phyloP scores from a whole-genome alignment of 495 filamentous ascomycete species.

The Physcia stellaris region DNA sequence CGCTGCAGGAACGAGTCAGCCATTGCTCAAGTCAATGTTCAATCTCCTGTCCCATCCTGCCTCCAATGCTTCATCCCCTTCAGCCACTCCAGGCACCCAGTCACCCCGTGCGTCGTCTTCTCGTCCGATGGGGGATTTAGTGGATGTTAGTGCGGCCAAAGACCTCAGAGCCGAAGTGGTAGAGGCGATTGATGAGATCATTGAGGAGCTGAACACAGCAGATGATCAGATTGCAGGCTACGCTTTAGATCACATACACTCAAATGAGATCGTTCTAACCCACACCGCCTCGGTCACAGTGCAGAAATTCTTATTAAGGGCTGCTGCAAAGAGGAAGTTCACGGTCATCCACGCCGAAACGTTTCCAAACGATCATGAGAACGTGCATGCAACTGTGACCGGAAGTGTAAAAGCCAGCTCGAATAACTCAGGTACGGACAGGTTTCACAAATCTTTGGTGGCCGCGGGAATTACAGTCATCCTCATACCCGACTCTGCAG shows the following conservation, averaged over 20 bases:
- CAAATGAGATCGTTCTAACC: conserved; percentile 78
- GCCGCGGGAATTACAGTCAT: conserved; percentile 67
- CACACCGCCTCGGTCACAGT: conserved; percentile 69
- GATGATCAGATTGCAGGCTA: conserved; percentile 81
- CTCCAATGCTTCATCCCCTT: conserved; percentile 21
- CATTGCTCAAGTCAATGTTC: conserved; percentile 57
- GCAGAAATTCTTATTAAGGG: conserved; percentile 73
- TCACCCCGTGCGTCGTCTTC: conserved; percentile 24
- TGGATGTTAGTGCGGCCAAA: conserved; percentile 17
- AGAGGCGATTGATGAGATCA: conserved; percentile 78
- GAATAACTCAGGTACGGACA: conserved; percentile 36
- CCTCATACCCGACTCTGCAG: conserved; percentile 65
- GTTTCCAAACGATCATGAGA: conserved; percentile 52
- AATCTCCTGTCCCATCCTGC: conserved; percentile 58
- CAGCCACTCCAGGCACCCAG: conserved; percentile 30
- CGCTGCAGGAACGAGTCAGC: conserved; percentile 29
- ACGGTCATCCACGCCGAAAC: conserved; percentile 70
- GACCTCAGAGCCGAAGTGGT: conserved; percentile 79
- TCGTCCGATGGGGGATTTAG: conserved; percentile 8
- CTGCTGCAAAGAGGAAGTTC: conserved; percentile 73
- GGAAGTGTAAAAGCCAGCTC: conserved; percentile 28
- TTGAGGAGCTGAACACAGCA: conserved; percentile 77
- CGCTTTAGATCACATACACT: conserved; percentile 78
- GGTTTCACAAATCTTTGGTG: conserved; percentile 63
- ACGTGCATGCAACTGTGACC: conserved; percentile 43